Conservation (phyloP, 2,329 filamentous ascomycete species). For the Calonectria pseudoreteaudii region DNA sequence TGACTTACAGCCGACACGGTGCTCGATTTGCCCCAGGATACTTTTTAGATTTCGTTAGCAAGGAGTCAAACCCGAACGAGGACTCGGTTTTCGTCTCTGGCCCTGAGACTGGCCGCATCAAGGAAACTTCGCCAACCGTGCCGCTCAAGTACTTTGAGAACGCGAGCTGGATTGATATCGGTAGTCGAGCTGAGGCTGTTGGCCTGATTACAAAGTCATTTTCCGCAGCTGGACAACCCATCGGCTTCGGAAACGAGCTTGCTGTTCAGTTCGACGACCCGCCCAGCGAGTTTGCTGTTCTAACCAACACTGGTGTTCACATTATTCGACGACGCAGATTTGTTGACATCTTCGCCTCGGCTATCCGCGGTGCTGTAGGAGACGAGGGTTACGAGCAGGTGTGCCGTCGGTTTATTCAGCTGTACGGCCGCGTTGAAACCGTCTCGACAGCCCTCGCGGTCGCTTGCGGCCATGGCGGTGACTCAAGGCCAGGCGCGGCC, state of each 20-base stretch:
- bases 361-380: constrained; percentile 78
- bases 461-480: constrained; percentile 91
- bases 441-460: constrained; percentile 93
- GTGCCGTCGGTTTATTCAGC: constrained; percentile 83
- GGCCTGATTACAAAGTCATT: constrained; percentile 82
- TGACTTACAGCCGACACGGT: constrained; percentile 63
- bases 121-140: constrained; percentile 65
- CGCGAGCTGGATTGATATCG: constrained; percentile 82
- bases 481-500: constrained; percentile 76
- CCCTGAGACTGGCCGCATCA: constrained; percentile 89
- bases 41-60: constrained; percentile 85
- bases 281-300: constrained; percentile 85
- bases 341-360: constrained; percentile 90
- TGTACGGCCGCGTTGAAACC: constrained; percentile 90
- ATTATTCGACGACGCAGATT: constrained; percentile 85
- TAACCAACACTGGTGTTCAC: constrained; percentile 92
- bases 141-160: constrained; percentile 79
- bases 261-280: constrained; percentile 94
- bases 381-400: constrained; percentile 86
- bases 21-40: constrained; percentile 85
- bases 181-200: constrained; percentile 80
- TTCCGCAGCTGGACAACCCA: constrained; percentile 72
- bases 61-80: constrained; percentile 67
- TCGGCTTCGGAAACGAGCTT: constrained; percentile 93
- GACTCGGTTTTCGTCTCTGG: constrained; percentile 86